A percentile compares a stretch with the other conserved stretches of the same genome.
Evolutionary conservation across 257 asterid genomes (phyloP).

Genomic region (Haberlea rhodopensis): DNA sequence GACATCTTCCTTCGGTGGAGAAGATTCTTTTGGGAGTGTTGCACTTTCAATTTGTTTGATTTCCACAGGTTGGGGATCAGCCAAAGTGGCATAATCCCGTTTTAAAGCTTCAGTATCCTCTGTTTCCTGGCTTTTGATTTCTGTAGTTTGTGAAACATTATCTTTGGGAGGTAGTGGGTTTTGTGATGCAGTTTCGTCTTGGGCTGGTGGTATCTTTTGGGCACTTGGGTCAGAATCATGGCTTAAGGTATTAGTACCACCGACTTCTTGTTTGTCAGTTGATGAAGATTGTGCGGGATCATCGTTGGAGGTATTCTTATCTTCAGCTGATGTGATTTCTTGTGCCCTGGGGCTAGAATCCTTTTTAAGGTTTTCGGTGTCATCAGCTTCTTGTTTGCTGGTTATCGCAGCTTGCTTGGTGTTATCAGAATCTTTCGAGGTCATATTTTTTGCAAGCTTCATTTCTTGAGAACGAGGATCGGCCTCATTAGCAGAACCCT

Average conservation of each 20-base stretch:
- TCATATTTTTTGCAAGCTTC: neutral
- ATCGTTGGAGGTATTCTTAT: neutral
- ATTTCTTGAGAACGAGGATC: neutral
- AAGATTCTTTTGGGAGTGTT: conserved; percentile 6
- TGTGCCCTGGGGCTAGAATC: neutral
- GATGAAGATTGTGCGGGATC: neutral
- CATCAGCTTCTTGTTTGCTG: neutral
- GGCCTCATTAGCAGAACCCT: neutral
- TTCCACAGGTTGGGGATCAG: neutral
- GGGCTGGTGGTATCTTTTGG: conserved; percentile 1
- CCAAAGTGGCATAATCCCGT: neutral
- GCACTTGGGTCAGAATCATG: conserved; percentile 10
- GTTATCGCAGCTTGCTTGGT: neutral
- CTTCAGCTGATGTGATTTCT: conserved; percentile 15
- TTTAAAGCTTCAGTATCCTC: neutral
- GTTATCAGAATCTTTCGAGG: neutral
- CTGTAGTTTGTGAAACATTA: neutral
- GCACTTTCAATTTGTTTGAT: neutral
- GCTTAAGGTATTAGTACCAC: neutral
- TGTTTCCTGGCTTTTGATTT: neutral
- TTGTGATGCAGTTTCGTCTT: neutral
- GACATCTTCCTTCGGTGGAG: neutral
- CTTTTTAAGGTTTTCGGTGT: neutral
- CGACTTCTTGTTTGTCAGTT: conserved; percentile 11
- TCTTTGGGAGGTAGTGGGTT: neutral